Percentiles rank a stretch among this genome's conserved stretches.
Evolutionary conservation across 2,329 filamentous ascomycete species (phyloP).

Genomic region (Fusarium torulosum): DNA sequence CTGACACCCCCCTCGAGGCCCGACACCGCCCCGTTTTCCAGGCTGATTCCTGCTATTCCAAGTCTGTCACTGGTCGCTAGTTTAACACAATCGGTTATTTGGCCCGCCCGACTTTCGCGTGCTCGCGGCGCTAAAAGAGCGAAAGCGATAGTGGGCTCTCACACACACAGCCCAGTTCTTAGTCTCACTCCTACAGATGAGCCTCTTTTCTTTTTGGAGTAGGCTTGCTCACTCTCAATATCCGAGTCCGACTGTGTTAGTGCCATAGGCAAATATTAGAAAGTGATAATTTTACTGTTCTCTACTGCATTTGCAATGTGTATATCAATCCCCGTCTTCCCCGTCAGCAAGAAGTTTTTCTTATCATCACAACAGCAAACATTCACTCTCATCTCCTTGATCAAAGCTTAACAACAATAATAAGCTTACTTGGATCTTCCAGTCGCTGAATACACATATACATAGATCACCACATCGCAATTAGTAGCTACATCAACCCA

Average conservation of each 20-base stretch:
- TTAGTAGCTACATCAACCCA: not conserved
- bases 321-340: constrained; percentile 34
- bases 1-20: not conserved
- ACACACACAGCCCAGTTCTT: not conserved
- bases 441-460: not conserved
- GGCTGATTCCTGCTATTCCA: constrained; percentile 19
- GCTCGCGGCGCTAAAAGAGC: constrained; percentile 7
- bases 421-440: constrained; percentile 28
- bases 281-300: not conserved
- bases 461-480: not conserved
- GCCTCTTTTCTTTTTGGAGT: constrained; percentile 15
- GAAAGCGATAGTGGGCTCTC: constrained; percentile 20
- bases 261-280: constrained; percentile 1
- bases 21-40: constrained; percentile 32
- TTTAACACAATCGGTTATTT: not conserved
- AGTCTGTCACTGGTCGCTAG: not conserved
- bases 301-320: constrained; percentile 6
- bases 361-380: constrained; percentile 21
- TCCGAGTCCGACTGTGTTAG: constrained; percentile 26
- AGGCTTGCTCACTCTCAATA: not conserved
- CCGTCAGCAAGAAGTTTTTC: constrained; percentile 8
- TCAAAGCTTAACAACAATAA: constrained; percentile 16
- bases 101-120: constrained; percentile 1
- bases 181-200: constrained; percentile 8
- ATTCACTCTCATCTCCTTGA: constrained; percentile 3